Evolutionary conservation across 495 filamentous ascomycete genomes (phyloP), one percentile per base, ranked within the genome.

Genomic region (Aspergillus saccharolyticus): DNA sequence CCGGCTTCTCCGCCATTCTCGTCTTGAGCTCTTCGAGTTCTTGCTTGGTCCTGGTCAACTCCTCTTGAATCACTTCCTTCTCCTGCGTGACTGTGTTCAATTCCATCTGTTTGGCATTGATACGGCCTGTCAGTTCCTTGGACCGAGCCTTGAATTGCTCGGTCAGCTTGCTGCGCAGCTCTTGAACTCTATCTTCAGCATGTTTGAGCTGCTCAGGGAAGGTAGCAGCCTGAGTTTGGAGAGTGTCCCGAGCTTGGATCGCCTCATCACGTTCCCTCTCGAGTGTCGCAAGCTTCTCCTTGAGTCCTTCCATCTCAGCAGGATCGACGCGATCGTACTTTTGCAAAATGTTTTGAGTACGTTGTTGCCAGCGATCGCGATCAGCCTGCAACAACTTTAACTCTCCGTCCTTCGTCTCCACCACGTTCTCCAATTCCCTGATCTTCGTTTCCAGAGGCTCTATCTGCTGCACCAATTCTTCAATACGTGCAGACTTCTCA

Each of bases 311-410:
- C 56, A 96, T 81, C 63, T 96, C 92, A 1, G 88, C 89, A 16
- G 93, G 94, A 66, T 98, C 94, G 22, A 95, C 85, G 50, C 94
- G 89, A 60, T 96, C 91, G 67, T 97, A 96, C 64, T 96, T 97
- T 60, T 90, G 89, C 19, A 98, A 82, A 50, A 97, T 96, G 56
- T 94, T 89, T 65, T 97, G 91, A 14, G 90, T 89, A 18, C 95
- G 85, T 72, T 96, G 89, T 66, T 95, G 91, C 85, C 92, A 96
- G 24, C 85, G 84, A 63, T 97, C 93, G 5, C 91, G 83, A 66
- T 96, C 91, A 57, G 89, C 86, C 57, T 93, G 86, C 18, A 96
- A 74, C 42, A 96, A 79, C 58, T 85, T 86, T 69, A 95, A 83
- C 66, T 99, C 92, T 4, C 86, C 90, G 50, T 95, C 88, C 67